Evolutionary conservation across 345 rosid species (phyloP).

Genomic region (Salix brachista): DNA sequence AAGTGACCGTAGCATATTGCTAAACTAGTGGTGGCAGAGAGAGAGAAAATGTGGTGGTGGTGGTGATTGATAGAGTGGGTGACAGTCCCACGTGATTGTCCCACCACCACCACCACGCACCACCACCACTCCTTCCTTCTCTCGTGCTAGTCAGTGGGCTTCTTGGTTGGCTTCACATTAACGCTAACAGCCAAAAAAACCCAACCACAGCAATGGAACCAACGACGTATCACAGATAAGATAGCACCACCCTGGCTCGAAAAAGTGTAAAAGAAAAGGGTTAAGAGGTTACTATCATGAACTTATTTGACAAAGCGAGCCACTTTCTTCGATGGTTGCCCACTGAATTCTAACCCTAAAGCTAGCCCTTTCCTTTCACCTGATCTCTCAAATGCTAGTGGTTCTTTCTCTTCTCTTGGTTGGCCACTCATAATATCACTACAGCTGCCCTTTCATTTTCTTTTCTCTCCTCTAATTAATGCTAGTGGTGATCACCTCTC

Average conservation of each 20-base stretch:
- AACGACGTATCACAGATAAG: conserved; percentile 12
- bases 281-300: conserved; percentile 42
- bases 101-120: conserved; percentile 49
- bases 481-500: conserved; percentile 30
- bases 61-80: conserved; percentile 38
- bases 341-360: conserved; percentile 23
- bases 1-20: conserved; percentile 30
- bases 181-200: conserved; percentile 77
- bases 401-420: conserved; percentile 24
- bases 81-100: conserved; percentile 76
- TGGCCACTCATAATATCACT: conserved; percentile 2
- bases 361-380: not conserved
- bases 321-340: conserved; percentile 30
- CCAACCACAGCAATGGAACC: conserved; percentile 34
- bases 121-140: conserved; percentile 27
- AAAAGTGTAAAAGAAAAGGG: conserved; percentile 11
- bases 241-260: conserved; percentile 9
- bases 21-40: conserved; percentile 7
- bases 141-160: conserved; percentile 28
- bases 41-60: not conserved
- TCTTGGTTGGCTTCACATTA: conserved; percentile 78
- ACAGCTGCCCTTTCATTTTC: conserved; percentile 2
- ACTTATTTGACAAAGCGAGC: conserved; percentile 40
- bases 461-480: conserved; percentile 16
- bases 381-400: conserved; percentile 28